Evolutionary conservation across 768 basidiomycete genomes (phyloP), one percentile per base, ranked within the genome.

Genomic region (Lactarius sanguifluus): DNA sequence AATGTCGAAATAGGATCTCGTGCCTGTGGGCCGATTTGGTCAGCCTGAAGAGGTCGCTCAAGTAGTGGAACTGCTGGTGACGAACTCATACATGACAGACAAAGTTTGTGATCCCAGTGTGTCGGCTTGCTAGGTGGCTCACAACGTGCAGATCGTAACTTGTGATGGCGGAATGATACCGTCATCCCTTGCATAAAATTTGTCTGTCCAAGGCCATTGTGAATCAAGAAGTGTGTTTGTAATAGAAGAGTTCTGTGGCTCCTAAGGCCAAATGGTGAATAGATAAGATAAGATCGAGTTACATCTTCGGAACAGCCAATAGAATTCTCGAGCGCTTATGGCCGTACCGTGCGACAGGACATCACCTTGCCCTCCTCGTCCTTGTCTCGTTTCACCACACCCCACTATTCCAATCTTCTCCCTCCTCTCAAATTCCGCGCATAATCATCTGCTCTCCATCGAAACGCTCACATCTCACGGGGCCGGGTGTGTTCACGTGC

Each of bases 31-130:
- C 2, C 77, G 84, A 23, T 77, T 85, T 36, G 84, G 84, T 3
- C 73, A 77, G 40, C 81, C 84, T 0, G 76, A 80, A 38, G 84
- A 85, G 68, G 79, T 86, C 36, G 80, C 83, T 2, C 79, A 79
- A 28, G 75, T 84, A n/a, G 82, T 85, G 12, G 80, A 82, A 68
- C 74, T 82, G 72, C 75, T 85, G 4, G 81, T 80, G 5, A 78
- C 76, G 3, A 86, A 85, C 70, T 77, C 75, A 16, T 86, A 85
- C 59, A 82, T 85, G 80, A 84, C 83, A 23, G 83, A 85, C 75
- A 85, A 85, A 79, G 84, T 81, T 60, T 18, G 75, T 57, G 52
- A 5, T 18, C 57, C 30, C 23, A 30, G 8, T 23, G n/a, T 32
- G 41, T 34, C 32, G 2, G 18, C 36, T 12, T 32, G 7, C 34